phyloP scores from a whole-genome alignment of 768 basidiomycete species.

The Chalciporus piperatus region DNA sequence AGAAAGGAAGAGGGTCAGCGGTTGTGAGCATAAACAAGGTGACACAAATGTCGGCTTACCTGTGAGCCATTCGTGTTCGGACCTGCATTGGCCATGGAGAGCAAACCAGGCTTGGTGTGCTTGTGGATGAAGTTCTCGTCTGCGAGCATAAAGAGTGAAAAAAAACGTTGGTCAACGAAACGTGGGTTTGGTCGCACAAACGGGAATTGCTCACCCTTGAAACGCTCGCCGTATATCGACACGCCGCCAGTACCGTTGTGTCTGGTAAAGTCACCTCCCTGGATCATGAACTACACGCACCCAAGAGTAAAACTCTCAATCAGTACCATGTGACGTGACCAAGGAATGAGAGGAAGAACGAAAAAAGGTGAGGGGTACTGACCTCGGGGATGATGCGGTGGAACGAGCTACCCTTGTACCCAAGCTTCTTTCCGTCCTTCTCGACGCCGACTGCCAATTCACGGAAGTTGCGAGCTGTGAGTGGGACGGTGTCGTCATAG shows the following conservation, averaged over 20 bases:
- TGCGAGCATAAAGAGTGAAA: constrained; percentile 11
- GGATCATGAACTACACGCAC: constrained; percentile 68
- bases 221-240: constrained; percentile 83
- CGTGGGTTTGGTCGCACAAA: neutral
- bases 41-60: constrained; percentile 29
- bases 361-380: constrained; percentile 12
- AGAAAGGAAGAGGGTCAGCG: neutral
- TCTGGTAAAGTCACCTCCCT: constrained; percentile 83
- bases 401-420: constrained; percentile 67
- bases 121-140: constrained; percentile 71
- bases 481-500: constrained; percentile 79
- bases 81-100: constrained; percentile 90
- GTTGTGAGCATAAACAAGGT: too few species aligned
- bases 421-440: constrained; percentile 52
- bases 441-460: constrained; percentile 59
- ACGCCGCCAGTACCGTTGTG: constrained; percentile 79
- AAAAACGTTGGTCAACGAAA: neutral
- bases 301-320: neutral
- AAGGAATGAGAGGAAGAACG: too few species aligned
- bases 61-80: constrained; percentile 80
- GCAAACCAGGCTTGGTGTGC: constrained; percentile 62
- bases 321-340: neutral
- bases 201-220: constrained; percentile 49
- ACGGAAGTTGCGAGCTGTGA: constrained; percentile 78
- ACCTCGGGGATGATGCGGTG: constrained; percentile 73